These are phyloP conservation scores for Alternaria rosae DNA, from an alignment of 2,329 filamentous ascomycete genomes.

Conservation along the genomic window DNA sequence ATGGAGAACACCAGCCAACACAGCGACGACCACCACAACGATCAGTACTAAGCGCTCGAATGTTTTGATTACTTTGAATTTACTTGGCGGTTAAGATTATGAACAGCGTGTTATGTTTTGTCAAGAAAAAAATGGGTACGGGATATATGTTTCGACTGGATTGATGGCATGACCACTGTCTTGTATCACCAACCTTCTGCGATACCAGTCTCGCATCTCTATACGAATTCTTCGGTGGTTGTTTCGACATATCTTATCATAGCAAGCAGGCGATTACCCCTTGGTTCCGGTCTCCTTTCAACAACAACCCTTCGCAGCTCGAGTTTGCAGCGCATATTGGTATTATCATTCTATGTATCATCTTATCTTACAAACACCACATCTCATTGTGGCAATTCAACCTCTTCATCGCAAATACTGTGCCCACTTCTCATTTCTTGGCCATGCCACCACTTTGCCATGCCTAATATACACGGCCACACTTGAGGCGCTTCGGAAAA, in stretches of 20 bases:
- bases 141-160: constrained; percentile 18
- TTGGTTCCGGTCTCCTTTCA: neutral
- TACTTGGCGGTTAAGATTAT: constrained; percentile 17
- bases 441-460: constrained; percentile 7
- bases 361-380: constrained; percentile 25
- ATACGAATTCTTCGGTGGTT: constrained; percentile 26
- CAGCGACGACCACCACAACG: constrained; percentile 40
- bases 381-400: constrained; percentile 4
- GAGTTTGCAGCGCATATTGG: constrained; percentile 20
- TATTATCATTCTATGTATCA: constrained; percentile 48
- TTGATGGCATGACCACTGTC: constrained; percentile 10
- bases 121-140: constrained; percentile 11
- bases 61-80: constrained; percentile 5
- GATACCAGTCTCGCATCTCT: constrained; percentile 23
- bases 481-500: neutral
- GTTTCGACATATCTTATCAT: constrained; percentile 25
- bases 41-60: constrained; percentile 26
- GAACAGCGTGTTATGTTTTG: constrained; percentile 1
- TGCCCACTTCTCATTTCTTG: constrained; percentile 8
- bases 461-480: neutral
- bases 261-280: constrained; percentile 9
- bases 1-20: constrained; percentile 45
- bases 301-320: neutral
- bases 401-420: neutral
- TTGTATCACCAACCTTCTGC: constrained; percentile 7